Percentiles rank a stretch among this genome's conserved stretches.
phyloP scores from a whole-genome alignment of 1,284 basidiomycete genomes.

The Cutaneotrichosporon cavernicola region DNA sequence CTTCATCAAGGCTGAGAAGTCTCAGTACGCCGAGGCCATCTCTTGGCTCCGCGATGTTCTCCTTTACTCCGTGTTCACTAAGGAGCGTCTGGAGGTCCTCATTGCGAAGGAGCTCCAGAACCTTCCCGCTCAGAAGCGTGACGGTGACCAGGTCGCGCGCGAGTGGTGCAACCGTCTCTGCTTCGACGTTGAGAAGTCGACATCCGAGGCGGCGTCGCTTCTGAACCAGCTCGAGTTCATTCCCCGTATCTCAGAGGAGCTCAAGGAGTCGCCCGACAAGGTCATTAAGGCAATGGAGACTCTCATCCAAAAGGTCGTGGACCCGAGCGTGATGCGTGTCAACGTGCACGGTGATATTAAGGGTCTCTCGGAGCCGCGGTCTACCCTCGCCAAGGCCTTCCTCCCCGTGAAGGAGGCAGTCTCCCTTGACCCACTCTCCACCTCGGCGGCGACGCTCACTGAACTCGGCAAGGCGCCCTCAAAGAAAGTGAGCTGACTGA shows the following conservation, averaged over 20 bases:
- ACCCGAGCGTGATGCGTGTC: slow-evolving; percentile 78
- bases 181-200: slow-evolving; percentile 68
- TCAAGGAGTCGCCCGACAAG: slow-evolving; percentile 71
- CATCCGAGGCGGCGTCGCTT: slow-evolving; percentile 69
- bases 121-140: slow-evolving; percentile 89
- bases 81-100: slow-evolving; percentile 79
- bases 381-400: slow-evolving; percentile 70
- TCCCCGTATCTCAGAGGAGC: slow-evolving; percentile 68
- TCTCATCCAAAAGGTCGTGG: slow-evolving; percentile 65
- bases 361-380: slow-evolving; percentile 67
- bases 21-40: slow-evolving; percentile 76
- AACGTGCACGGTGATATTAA: slow-evolving; percentile 84
- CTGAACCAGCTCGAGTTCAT: slow-evolving; percentile 75
- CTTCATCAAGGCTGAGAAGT: slow-evolving; percentile 77
- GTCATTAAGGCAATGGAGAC: slow-evolving; percentile 73
- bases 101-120: slow-evolving; percentile 87
- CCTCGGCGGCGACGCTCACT: slow-evolving; percentile 70
- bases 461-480: slow-evolving; percentile 69
- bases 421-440: slow-evolving; percentile 66
- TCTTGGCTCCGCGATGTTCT: slow-evolving; percentile 87
- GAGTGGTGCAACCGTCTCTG: slow-evolving; percentile 70
- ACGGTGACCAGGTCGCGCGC: slow-evolving; percentile 75
- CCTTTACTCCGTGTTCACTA: slow-evolving; percentile 76
- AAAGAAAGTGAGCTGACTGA: slow-evolving; percentile 59
- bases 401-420: slow-evolving; percentile 58